Base-by-base conservation (phyloP, 345 rosid genomes). In the Arabidopsis suecica region DNA sequence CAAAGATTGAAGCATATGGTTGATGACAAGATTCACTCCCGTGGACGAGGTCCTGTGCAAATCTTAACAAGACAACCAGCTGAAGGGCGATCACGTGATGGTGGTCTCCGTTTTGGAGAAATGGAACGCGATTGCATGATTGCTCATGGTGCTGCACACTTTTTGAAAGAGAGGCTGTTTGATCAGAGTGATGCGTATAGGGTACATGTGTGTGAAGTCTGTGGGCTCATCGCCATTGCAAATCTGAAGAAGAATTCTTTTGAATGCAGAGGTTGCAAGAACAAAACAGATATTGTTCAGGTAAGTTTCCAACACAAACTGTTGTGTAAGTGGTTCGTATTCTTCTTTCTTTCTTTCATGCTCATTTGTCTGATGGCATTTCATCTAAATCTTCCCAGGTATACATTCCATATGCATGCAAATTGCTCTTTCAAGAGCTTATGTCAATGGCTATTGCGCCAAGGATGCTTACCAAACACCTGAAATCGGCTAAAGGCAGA, bases 381-480 rank as follows among this genome's bases (percentile, higher is more conserved):
- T 77, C 54, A 62, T 61, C 3, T 45, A 10, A 6, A 6, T 25
- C 2, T 42, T 32, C 58, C 47, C 86, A 93, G 98, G 98, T 94
- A 13, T 84, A 94, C 77, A 92, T 94, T 65, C 97, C 97, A 2
- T 94, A 92, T 49, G 97, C 99, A 9, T 94, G 99, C 73, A 94
- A 95, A 80, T 71, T 95, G 61, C 92, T 95, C 13, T 95, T 95
- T 75, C 99, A 95, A 82, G 99, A 95, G 85, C 93, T 95, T 30
- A 92, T 92, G 99, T 81, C 99, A 33, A 95, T 95, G 99, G 97
- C 99, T n/a, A 95, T 95, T 70, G 96, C 99, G 2, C 97, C 99
- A 1, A 83, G 99, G 72, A 92, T 95, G 99, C 86, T 92, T 2
- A 89, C 93, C 1, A 94, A 86, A 81, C 90, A 88, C 13, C 32